Conservation (phyloP, 495 filamentous ascomycete species). For the Parathielavia appendiculata region DNA sequence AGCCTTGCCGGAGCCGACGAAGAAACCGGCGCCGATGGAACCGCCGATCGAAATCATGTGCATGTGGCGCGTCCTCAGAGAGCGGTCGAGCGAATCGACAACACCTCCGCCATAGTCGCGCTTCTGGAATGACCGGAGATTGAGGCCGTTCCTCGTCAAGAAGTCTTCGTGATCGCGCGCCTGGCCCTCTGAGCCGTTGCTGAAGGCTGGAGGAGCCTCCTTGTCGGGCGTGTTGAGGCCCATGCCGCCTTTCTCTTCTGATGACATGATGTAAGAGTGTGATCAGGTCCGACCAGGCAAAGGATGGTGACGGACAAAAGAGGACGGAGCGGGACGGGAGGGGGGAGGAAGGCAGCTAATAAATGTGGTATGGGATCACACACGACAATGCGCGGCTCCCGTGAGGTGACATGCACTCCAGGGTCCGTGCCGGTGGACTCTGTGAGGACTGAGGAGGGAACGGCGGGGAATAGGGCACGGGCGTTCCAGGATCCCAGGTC, state of each 20-base stretch:
- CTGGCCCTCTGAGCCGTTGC: constrained; percentile 13
- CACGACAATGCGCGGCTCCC: background rate
- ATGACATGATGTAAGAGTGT: constrained; percentile 25
- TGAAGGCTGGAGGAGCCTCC: constrained; percentile 26
- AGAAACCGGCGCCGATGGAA: constrained; percentile 63
- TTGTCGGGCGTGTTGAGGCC: constrained; percentile 25
- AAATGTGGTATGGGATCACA: background rate
- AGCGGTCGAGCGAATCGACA: constrained; percentile 48
- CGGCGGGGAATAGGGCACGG: no score
- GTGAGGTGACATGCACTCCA: background rate
- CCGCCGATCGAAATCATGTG: constrained; percentile 76
- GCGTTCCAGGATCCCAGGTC: background rate
- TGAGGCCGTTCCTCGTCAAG: constrained; percentile 49
- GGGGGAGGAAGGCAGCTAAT: background rate
- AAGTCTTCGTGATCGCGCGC: constrained; percentile 34
- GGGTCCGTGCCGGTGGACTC: background rate
- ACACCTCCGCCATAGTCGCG: constrained; percentile 36
- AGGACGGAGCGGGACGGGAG: background rate
- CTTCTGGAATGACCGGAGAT: constrained; percentile 46
- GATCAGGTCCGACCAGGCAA: background rate
- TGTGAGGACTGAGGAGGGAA: no score
- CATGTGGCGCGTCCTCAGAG: constrained; percentile 59
- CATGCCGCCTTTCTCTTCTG: constrained; percentile 25
- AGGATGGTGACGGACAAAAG: background rate
- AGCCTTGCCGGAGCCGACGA: constrained; percentile 49